phyloP scores from a whole-genome alignment of 129 eudicot genomes.

The Flaveria robusta region DNA sequence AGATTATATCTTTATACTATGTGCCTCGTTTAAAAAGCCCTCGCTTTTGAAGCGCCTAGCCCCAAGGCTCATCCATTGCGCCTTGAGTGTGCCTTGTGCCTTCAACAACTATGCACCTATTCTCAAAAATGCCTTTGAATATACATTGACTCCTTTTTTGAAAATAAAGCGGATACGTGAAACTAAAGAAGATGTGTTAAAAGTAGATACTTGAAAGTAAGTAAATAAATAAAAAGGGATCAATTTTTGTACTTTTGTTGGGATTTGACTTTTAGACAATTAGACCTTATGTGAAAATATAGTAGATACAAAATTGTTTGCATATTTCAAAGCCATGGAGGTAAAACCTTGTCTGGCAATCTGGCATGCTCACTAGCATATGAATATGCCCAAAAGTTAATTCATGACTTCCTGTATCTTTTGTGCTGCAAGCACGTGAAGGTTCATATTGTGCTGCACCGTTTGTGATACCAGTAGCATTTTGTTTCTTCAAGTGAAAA shows the following conservation, averaged over 20 bases:
- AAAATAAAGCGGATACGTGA: neutral
- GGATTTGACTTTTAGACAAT: neutral
- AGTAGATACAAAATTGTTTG: neutral
- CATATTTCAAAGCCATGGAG: neutral
- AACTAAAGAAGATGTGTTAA: neutral
- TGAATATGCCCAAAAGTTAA: neutral
- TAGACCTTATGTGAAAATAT: neutral
- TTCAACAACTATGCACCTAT: too few species aligned
- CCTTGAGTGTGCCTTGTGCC: too few species aligned
- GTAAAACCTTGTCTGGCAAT: neutral
- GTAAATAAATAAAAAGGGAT: neutral
- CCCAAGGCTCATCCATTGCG: too few species aligned
- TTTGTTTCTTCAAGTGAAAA: constrained; percentile 7
- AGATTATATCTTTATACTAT: too few species aligned
- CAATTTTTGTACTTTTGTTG: neutral
- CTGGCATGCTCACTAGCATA: neutral
- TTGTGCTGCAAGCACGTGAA: neutral
- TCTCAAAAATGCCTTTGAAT: neutral
- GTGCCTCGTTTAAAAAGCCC: too few species aligned
- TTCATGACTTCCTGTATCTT: neutral
- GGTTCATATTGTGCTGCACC: neutral
- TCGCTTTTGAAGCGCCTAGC: too few species aligned
- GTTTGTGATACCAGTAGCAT: neutral
- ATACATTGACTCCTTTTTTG: neutral
- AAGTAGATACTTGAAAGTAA: neutral